phyloP scores from a whole-genome alignment of 345 rosid species.

The Streptanthus diversifolius region DNA sequence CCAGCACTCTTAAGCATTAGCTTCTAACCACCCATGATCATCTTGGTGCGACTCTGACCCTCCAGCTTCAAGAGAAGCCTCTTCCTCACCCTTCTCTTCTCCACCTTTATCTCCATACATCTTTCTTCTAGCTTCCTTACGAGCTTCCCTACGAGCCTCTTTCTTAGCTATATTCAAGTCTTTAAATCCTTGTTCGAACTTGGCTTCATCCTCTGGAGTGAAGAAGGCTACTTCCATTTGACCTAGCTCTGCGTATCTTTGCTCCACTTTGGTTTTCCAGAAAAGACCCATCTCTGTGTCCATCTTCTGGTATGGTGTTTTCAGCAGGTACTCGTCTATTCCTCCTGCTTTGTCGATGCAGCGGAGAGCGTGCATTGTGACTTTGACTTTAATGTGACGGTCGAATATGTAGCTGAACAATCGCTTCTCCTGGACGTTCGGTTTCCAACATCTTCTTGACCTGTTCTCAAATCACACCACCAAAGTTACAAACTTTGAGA shows the following conservation, averaged over 20 bases:
- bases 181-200: constrained; percentile 72
- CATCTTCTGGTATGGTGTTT: constrained; percentile 94
- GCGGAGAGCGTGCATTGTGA: constrained; percentile 87
- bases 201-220: constrained; percentile 65
- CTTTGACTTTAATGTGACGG: constrained; percentile 86
- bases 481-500: neutral
- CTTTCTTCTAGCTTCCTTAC: constrained; percentile 62
- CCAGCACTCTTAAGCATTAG: constrained; percentile 41
- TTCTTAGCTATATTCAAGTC: constrained; percentile 64
- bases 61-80: constrained; percentile 28
- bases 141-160: constrained; percentile 62
- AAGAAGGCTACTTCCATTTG: constrained; percentile 73
- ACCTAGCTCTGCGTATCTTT: constrained; percentile 80
- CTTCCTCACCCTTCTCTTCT: constrained; percentile 34
- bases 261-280: constrained; percentile 93
- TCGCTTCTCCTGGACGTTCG: constrained; percentile 88
- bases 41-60: constrained; percentile 29
- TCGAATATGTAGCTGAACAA: constrained; percentile 88
- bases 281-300: constrained; percentile 84
- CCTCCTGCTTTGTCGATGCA: constrained; percentile 99
- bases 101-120: constrained; percentile 41
- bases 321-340: constrained; percentile 89
- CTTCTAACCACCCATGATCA: constrained; percentile 41
- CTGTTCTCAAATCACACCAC: constrained; percentile 37
- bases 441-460: constrained; percentile 83